These are phyloP conservation scores for Candida parachauliodes DNA, from an alignment of 805 yeast genomes.

Conservation along the genomic window DNA sequence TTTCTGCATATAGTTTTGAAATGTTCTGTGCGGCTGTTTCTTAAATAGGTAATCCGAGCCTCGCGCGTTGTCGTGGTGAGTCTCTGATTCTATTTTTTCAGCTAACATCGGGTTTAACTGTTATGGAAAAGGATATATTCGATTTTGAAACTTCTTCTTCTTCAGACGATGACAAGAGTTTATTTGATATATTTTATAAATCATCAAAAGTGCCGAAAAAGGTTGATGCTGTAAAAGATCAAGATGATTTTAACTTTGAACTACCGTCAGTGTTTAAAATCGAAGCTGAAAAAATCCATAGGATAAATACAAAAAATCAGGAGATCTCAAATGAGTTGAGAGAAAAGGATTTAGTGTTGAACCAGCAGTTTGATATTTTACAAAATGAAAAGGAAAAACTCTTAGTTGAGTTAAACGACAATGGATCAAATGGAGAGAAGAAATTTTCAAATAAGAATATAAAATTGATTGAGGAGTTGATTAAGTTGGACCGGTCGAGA, in stretches of 20 bases:
- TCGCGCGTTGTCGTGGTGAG: too few relatives aligned
- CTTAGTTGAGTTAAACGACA: constrained; percentile 28
- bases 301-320: constrained; percentile 17
- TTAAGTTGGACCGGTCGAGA: constrained; percentile 6
- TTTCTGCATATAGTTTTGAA: too few relatives aligned
- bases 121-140: constrained; percentile 3
- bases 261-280: constrained; percentile 28
- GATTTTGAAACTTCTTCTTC: constrained; percentile 4
- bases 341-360: constrained; percentile 15
- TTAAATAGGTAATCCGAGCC: too few relatives aligned
- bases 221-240: background rate
- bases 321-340: constrained; percentile 19
- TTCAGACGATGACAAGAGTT: background rate
- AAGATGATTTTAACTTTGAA: constrained; percentile 16
- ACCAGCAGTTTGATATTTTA: constrained; percentile 14
- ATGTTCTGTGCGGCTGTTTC: too few relatives aligned
- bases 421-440: constrained; percentile 21
- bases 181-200: background rate
- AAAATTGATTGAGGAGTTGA: constrained; percentile 17
- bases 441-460: constrained; percentile 16
- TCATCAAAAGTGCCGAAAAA: background rate
- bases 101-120: too few relatives aligned
- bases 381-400: constrained; percentile 13
- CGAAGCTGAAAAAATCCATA: constrained; percentile 25
- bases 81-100: too few relatives aligned